Evolutionary conservation across 208 protist genomes (phyloP), one percentile per base, ranked within the genome.

Genomic region (Leishmania amazonensis): DNA sequence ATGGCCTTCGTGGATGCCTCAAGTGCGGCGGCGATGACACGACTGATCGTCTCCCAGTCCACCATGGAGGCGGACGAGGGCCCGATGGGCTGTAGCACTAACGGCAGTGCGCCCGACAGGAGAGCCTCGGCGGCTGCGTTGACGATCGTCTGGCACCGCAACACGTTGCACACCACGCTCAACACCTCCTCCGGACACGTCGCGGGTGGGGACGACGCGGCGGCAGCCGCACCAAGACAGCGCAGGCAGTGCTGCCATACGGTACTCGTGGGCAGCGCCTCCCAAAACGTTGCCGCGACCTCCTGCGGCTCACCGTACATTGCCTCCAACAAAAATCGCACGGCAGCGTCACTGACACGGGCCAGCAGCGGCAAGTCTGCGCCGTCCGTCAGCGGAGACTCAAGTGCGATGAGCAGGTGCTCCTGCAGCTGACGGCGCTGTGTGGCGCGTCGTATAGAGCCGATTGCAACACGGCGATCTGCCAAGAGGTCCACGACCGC

Each of bases 1-100:
- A 94, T 91, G 5, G 60, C 78, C 81, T 91, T 88, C 67, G 90
- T 90, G 0, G 84, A 84, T 28, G 88, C 85, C 85, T 96, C 94
- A 47, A 97, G 53, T 15, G 89, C 87, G 0, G 92, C 84, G 13
- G 86, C 71, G n/a, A 95, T 88, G 19, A 96, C 76, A 35, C 78
- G 78, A 60, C 85, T 91, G 24, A 81, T 85, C 76, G 81, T 60
- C 68, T 70, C 86, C 68, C 81, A 82, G 35, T 75, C 79, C 40
- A 60, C 76, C 53, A 57, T 64, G 40, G 51, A 1, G 3, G 75
- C 13, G 31, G 77, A 65, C 7, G 74, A 35, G 38, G 76, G 21
- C 9, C 31, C 13, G 6, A 79, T 49, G 38, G 82, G 82, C n/a
- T 86, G 77, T 81, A 84, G 53, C 9, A 90, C 88, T 47, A 78